phyloP scores from a whole-genome alignment of 257 asterid species.

The Penstemon eatonii region DNA sequence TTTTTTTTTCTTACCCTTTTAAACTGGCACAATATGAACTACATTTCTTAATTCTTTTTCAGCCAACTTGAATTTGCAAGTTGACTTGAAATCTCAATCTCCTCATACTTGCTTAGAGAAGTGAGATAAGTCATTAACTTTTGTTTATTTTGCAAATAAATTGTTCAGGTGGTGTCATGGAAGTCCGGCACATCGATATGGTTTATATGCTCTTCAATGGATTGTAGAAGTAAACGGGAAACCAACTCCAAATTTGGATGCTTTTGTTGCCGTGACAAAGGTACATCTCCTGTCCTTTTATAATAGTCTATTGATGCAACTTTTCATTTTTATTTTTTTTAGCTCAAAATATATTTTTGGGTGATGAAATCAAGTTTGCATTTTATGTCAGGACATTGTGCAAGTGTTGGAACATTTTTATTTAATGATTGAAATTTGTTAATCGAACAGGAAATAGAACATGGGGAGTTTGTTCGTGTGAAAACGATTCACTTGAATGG shows the following conservation, averaged over 20 bases:
- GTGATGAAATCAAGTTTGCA: background rate
- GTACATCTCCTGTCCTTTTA: slow-evolving; percentile 35
- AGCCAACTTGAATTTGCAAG: slow-evolving; percentile 4
- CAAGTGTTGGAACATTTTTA: background rate
- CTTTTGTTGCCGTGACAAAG: slow-evolving; percentile 85
- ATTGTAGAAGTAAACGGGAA: slow-evolving; percentile 90
- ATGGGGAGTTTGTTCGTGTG: slow-evolving; percentile 88
- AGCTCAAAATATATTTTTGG: background rate
- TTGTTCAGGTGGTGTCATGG: slow-evolving; percentile 91
- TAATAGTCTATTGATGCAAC: background rate
- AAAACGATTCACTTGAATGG: slow-evolving; percentile 84
- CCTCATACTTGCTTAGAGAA: background rate
- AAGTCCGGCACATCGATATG: slow-evolving; percentile 91
- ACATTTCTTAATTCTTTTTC: background rate
- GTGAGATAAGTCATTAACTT: background rate
- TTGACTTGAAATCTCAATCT: background rate
- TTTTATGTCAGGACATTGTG: background rate
- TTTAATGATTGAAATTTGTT: slow-evolving; percentile 10
- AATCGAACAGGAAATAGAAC: slow-evolving; percentile 64
- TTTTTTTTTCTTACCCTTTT: background rate
- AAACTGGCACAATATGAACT: background rate
- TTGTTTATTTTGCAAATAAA: slow-evolving; percentile 20
- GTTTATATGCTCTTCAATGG: slow-evolving; percentile 94
- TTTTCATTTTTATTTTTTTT: too few species aligned
- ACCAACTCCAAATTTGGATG: slow-evolving; percentile 86